Evolutionary conservation across 345 rosid genomes (phyloP), one percentile per base, ranked within the genome.

Genomic region (Eucalyptus grandis): DNA sequence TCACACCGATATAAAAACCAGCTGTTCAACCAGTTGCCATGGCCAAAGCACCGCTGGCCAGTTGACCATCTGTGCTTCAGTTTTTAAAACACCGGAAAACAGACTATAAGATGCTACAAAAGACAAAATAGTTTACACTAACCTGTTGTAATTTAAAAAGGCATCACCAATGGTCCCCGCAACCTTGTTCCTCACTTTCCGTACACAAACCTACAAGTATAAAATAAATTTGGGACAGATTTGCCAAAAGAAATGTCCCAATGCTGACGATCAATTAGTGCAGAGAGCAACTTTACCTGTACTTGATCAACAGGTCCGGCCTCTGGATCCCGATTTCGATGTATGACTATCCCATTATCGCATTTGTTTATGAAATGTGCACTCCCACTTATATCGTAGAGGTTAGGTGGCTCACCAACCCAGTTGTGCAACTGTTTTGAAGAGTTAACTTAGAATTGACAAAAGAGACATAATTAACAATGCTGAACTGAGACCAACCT

Each of bases 281-380:
- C 85, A 77, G 47, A 16, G 62, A 86, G 34, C 49, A 69, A 89
- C 90, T 93, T 26, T 90, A 98, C 99, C 92, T 97, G 99, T 67
- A 96, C 99, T 92, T 92, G 95, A 96, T 98, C 99, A 44, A 98
- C 87, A 50, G 97, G 98, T 51, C 99, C 99, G 21, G 95, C 95
- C 0, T 95, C 91, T 53, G 97, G 95, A 91, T 98, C 95, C 47
- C 99, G 95, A 92, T 98, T 98, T 53, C 99, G 97, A 90, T 98
- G 99, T 92, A 98, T 88, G 86, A 97, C 94, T 89, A 98, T 95
- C 34, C 99, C 99, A 81, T 98, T 98, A 92, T 98, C 99, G 40
- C 99, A 98, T 93, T 98, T 98, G 93, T 98, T 98, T 87, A 98
- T 96, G 81, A 98, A 98, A 92, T 98, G 99, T 14, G 99, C 99